Percentiles rank a stretch among this genome's conserved stretches.
These are phyloP conservation scores for Penicillium polonicum DNA, from an alignment of 2,329 filamentous ascomycete genomes.

Conservation along the genomic window DNA sequence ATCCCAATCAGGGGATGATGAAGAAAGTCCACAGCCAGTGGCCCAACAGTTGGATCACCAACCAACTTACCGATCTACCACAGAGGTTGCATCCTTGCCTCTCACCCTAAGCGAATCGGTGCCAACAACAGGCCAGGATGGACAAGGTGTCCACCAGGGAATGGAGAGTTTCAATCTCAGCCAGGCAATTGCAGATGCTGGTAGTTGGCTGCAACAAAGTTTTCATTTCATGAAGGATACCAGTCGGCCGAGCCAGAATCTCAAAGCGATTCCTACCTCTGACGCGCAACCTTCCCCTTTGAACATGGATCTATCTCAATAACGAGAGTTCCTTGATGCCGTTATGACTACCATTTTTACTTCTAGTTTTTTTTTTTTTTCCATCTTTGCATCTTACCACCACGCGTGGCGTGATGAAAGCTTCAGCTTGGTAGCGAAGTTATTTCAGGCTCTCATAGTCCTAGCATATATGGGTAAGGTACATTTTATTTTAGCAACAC, in stretches of 20 bases:
- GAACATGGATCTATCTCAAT: conserved; percentile 19
- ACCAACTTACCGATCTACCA: conserved; percentile 7
- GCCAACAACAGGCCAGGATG: conserved; percentile 35
- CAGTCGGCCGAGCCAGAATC: conserved; percentile 16
- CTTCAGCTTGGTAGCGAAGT: background rate
- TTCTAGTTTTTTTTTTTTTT: background rate
- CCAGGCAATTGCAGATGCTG: conserved; percentile 47
- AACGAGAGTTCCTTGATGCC: background rate
- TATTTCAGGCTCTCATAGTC: background rate
- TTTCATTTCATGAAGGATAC: conserved; percentile 44
- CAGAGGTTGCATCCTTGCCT: conserved; percentile 22
- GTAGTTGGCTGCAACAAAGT: conserved; percentile 46
- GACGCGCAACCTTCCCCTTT: conserved; percentile 8
- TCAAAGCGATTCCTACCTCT: background rate
- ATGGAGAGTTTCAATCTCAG: conserved; percentile 44
- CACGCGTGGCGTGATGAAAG: background rate
- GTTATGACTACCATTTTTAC: background rate
- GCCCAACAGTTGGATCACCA: background rate
- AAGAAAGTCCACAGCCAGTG: background rate
- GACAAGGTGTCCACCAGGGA: conserved; percentile 32
- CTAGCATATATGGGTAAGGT: background rate
- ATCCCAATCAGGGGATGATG: conserved; percentile 2
- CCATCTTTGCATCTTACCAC: background rate
- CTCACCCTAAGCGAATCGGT: conserved; percentile 37
- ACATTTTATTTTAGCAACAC: background rate